Evolutionary conservation across 1,139 yeast genomes (phyloP), one percentile per base, ranked within the genome.

Genomic region (Kodamaea derodonti): DNA sequence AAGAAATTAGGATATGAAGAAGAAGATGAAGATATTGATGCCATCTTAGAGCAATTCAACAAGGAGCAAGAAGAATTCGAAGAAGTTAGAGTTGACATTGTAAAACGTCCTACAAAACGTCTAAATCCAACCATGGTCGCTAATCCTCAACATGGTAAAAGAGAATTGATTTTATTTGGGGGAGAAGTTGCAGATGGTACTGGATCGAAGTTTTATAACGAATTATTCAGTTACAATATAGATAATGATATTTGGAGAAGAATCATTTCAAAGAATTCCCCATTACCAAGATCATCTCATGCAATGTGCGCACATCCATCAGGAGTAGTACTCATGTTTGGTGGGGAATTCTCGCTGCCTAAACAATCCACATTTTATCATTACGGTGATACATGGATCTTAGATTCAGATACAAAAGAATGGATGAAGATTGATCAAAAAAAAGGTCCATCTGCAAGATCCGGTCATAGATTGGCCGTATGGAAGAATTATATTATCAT

Each of bases 321-420:
- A 2, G 97, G 97, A 7, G 64, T 88, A 1, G 73, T 86, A 17
- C 61, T 92, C 41, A 61, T 92, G 69, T 92, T 87, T 64, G 98
- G 97, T 34, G 98, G 98, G 46, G 98, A 92, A 59, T 92, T 92
- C 50, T 86, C 97, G 2, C 85, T 95, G 6, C 97, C 97, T 2
- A 92, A 90, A 52, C 98, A 92, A 58, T 80, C 88, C 33, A 87
- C 97, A 0, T 92, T 92, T 58, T 94, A 92, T 58, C 98, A 92
- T 59, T 92, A 87, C 56, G 94, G 96, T 14, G 98, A 92, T 53
- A 84, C 96, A 3, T 92, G 97, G 97, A 70, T 90, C 35, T 65
- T 92, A 41, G 97, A 92, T 51, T 76, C 90, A 1, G 79, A 75
- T 22, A 69, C 83, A 12, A 87, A 85, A 50, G 96, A 88, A 59